Evolutionary conservation across 2,329 filamentous ascomycete species (phyloP), one percentile per base, ranked within the genome.

Genomic region (Fusarium sp.): DNA sequence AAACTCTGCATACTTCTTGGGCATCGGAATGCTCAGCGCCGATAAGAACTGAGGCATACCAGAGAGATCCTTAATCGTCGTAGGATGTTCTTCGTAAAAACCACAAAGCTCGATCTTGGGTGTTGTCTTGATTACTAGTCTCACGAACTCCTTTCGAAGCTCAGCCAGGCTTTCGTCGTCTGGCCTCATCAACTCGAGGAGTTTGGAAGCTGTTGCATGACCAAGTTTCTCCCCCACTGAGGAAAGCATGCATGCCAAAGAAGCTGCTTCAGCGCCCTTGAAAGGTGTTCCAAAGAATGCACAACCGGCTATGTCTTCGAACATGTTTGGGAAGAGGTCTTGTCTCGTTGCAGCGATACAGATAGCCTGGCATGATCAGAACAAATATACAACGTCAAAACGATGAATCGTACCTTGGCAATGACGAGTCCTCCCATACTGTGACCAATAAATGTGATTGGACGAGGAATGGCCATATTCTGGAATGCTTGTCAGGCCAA

Each of bases 391-490:
- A 21, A 7, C 27, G 3, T 1, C 19, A 23, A 7, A 10, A 11
- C 4, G 3, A 12, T 14, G 4, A 4, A 14, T 27, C 58, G 61
- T 19, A 81, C 83, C 70, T 84, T 84, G 16, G 83, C 82, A 37
- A 84, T 79, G 3, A 84, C 83, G 10, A 84, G 75, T 11, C 83
- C 83, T 14, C 83, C 83, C 83, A 84, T 85, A 25, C 82, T 83
- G 41, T 84, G 83, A 1, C 82, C 83, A 19, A 85, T 81, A 39
- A 85, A 83, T 1, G 83, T 79, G 15, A 85, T 82, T 3, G 83
- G 83, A 5, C 82, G 78, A 33, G 78, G 38, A 38, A 44, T 45
- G 21, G n/a, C 27, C 19, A 49, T 27, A 15, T 58, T 38, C 70
- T 72, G 12, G 5, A 2, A 1, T 25, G 4, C 15, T 19, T 23